phyloP scores from a whole-genome alignment of 2,329 filamentous ascomycete genomes.

The Aspergillus pseudoviridinutans region DNA sequence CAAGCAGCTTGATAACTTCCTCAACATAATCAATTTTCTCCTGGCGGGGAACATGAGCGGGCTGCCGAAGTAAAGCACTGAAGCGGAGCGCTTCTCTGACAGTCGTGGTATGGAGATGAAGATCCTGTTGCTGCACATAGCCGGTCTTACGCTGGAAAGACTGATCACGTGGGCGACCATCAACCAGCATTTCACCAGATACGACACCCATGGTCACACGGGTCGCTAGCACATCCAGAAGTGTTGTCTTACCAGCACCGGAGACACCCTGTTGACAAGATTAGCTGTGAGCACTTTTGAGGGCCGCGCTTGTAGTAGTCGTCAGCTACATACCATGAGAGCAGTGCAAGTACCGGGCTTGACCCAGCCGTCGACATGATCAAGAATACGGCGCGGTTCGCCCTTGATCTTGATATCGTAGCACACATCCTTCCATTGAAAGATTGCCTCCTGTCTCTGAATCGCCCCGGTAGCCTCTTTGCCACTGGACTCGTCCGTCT shows the following conservation, averaged over 20 bases:
- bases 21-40: constrained; percentile 88
- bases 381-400: constrained; percentile 69
- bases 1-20: constrained; percentile 83
- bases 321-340: constrained; percentile 60
- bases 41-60: constrained; percentile 62
- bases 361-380: constrained; percentile 88
- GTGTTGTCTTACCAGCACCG: constrained; percentile 90
- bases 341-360: constrained; percentile 88
- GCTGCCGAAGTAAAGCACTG: constrained; percentile 79
- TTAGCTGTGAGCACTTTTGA: constrained; percentile 10
- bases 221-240: constrained; percentile 80
- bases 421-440: constrained; percentile 82
- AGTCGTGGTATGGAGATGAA: constrained; percentile 78
- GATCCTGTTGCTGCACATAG: constrained; percentile 89
- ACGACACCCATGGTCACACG: constrained; percentile 87
- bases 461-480: constrained; percentile 40
- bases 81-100: constrained; percentile 86
- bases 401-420: constrained; percentile 80
- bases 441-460: constrained; percentile 68
- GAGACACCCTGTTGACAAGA: constrained; percentile 59
- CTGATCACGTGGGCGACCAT: constrained; percentile 67
- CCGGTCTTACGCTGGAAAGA: constrained; percentile 91
- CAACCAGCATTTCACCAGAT: constrained; percentile 79
- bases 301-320: too few relatives aligned
- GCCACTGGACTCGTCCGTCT: constrained; percentile 25